Percentiles rank a stretch among this genome's conserved stretches.
Evolutionary conservation across 2,329 filamentous ascomycete genomes (phyloP).

Genomic region (Colletotrichum eremochloae): DNA sequence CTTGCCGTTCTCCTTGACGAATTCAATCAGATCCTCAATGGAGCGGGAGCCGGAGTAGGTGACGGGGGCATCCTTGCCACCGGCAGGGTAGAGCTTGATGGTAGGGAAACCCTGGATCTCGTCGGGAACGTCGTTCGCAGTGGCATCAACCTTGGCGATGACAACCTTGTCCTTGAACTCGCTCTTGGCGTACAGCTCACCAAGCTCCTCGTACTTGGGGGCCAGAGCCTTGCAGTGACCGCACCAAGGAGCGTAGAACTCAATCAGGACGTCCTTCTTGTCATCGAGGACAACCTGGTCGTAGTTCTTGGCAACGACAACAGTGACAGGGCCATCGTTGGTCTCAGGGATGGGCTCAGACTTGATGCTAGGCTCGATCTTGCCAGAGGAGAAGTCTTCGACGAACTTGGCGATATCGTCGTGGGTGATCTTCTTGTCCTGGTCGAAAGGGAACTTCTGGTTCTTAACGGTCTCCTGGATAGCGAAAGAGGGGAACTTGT

Average conservation of each 20-base stretch:
- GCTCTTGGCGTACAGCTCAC: constrained; percentile 79
- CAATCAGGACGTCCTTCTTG: constrained; percentile 95
- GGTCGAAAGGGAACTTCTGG: constrained; percentile 95
- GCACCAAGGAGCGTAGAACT: constrained; percentile 99
- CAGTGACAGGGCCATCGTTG: constrained; percentile 88
- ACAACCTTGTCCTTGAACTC: constrained; percentile 87
- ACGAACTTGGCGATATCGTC: constrained; percentile 84
- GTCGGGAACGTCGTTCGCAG: constrained; percentile 94
- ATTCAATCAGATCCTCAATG: constrained; percentile 90
- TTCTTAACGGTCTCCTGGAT: constrained; percentile 97
- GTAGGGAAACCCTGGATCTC: constrained; percentile 98
- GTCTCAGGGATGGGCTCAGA: constrained; percentile 96
- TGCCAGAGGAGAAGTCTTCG: constrained; percentile 85
- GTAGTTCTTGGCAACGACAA: constrained; percentile 95
- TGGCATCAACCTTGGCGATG: constrained; percentile 98
- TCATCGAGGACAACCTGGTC: constrained; percentile 91
- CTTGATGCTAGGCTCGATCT: constrained; percentile 97
- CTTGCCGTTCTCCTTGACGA: constrained; percentile 96
- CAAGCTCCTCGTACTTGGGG: constrained; percentile 96
- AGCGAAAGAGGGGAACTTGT: constrained; percentile 96
- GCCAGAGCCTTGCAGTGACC: constrained; percentile 99
- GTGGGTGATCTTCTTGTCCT: constrained; percentile 81
- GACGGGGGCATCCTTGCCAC: constrained; percentile 85
- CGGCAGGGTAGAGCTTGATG: constrained; percentile 97
- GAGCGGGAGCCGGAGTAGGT: constrained; percentile 91